Base-by-base conservation (phyloP, 2,329 filamentous ascomycete species). In the Drechslerella dactyloides region DNA sequence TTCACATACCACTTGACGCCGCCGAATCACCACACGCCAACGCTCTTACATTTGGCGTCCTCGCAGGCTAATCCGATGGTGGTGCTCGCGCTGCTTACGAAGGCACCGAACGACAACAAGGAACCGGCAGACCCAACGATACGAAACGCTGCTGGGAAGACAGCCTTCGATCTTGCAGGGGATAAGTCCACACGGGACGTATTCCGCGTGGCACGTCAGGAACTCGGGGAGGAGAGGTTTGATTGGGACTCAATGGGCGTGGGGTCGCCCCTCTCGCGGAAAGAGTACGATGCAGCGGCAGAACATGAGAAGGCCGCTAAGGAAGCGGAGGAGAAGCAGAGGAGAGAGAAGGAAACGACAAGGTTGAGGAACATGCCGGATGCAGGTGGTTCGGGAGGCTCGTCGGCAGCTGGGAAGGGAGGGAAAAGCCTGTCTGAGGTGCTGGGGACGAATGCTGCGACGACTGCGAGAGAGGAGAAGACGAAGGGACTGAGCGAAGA, bases 181-280 rank as follows among this genome's bases (percentile, higher is more conserved):
- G 92, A 97, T 78, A 86, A 92, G 2, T 81, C 88, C 1, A 97
- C 93, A 0, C 87, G 93, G 1, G 93, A 97, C 78, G 90, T 93
- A 0, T 99, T 99, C 81, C 89, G 94, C 1, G 86, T 97, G 1
- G 91, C 92, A 2, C 89, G 94, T 5, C 85, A 86, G 33, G 90
- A 96, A 77, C 83, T 97, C 0, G 93, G 92, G 15, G 91, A 96
- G 78, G 78, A 79, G 0, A 84, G 82, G 17, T 96, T 89, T 86
- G 81, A 90, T 74, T 99, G 94, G 94, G 86, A 90, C 2, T 82
- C 81, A 0, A 88, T 91, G 1, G 85, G 85, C 24, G 86, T 99
- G 0, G 91, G 93, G 0, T 77, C 87, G 0, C 82, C 89, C 0
- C 81, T 99, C 53, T 87, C 86, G 1, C 88, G 86, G 75, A 83